phyloP scores from a whole-genome alignment of 2,329 filamentous ascomycete genomes.

The Cucurbitaria berberidis region DNA sequence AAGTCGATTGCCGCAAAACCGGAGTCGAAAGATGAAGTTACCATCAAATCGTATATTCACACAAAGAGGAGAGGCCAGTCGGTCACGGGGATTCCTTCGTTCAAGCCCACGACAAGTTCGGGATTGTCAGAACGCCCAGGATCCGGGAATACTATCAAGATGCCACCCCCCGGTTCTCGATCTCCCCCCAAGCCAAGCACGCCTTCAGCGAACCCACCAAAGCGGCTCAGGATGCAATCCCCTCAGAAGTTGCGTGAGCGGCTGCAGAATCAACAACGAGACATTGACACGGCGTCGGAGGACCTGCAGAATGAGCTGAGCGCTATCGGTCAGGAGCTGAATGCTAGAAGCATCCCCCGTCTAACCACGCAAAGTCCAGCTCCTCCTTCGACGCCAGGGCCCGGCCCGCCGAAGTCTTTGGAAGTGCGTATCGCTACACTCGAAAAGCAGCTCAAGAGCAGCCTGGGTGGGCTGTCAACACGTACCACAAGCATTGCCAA shows the following conservation, averaged over 20 bases:
- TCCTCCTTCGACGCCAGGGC: slow-evolving; percentile 26
- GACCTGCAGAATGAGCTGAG: slow-evolving; percentile 76
- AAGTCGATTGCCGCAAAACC: slow-evolving; percentile 27
- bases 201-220: slow-evolving; percentile 27
- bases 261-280: slow-evolving; percentile 79
- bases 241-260: slow-evolving; percentile 78
- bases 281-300: slow-evolving; percentile 72
- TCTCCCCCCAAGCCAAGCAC: slow-evolving; percentile 35
- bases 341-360: slow-evolving; percentile 45
- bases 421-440: slow-evolving; percentile 67
- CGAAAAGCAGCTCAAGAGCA: slow-evolving; percentile 67
- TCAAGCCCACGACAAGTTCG: slow-evolving; percentile 48
- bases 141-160: slow-evolving; percentile 62
- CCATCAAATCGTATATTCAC: slow-evolving; percentile 48
- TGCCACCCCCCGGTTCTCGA: slow-evolving; percentile 58
- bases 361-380: slow-evolving; percentile 42
- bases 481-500: slow-evolving; percentile 61
- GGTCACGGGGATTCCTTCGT: slow-evolving; percentile 58
- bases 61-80: slow-evolving; percentile 54
- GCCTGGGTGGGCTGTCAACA: slow-evolving; percentile 42
- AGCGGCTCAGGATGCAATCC: slow-evolving; percentile 60
- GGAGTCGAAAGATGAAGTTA: slow-evolving; percentile 43
- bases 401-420: slow-evolving; percentile 46
- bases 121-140: slow-evolving; percentile 59
- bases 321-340: slow-evolving; percentile 82